Base-by-base conservation (phyloP, 2,329 filamentous ascomycete genomes). In the Massarina eburnea region DNA sequence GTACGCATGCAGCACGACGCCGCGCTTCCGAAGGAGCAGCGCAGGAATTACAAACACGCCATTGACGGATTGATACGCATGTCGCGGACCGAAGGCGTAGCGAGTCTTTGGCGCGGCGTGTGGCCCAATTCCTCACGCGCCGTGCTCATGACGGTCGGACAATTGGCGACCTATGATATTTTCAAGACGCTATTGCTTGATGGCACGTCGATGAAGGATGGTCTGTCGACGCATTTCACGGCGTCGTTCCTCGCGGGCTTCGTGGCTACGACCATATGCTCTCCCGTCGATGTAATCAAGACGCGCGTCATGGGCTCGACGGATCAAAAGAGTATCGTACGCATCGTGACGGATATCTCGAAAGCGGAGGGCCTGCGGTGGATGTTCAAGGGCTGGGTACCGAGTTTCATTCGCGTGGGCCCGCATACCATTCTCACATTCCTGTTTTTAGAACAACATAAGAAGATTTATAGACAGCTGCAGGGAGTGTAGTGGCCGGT, bases 1-100 rank as follows among this genome's bases (percentile, higher is more conserved):
- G 94, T 99, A 39, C 89, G 94, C 56, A 99, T 99, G 94, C 94
- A 99, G 74, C 89, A 95, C 73, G 94, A 87, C 60, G 85, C 88
- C 2, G 84, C 90, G 0, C 82, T 96, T 1, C 88, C 91, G 0
- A 62, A 74, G 1, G 79, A 80, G 4, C 76, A 95, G 63, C 84
- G 89, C 38, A 82, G 92, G 45, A 94, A 95, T 71, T 99, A 99
- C 75, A 86, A 84, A 53, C 82, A 97, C 70, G 94, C 91, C 3
- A 70, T 96, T 38, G 86, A 97, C 66, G 94, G 94, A 21, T 77
- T 97, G 61, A 73, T 88, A 20, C 84, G 89, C 54, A 96, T 97
- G 89, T 80, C 85, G n/a, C 81, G 86, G 45, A 84, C 90, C 55
- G 94, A 99, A 73, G 94, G 94, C 3, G 65, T 83, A 17, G 69